Evolutionary conservation across 768 basidiomycete genomes (phyloP), one percentile per base, ranked within the genome.

Genomic region (Tricholoma terreum): DNA sequence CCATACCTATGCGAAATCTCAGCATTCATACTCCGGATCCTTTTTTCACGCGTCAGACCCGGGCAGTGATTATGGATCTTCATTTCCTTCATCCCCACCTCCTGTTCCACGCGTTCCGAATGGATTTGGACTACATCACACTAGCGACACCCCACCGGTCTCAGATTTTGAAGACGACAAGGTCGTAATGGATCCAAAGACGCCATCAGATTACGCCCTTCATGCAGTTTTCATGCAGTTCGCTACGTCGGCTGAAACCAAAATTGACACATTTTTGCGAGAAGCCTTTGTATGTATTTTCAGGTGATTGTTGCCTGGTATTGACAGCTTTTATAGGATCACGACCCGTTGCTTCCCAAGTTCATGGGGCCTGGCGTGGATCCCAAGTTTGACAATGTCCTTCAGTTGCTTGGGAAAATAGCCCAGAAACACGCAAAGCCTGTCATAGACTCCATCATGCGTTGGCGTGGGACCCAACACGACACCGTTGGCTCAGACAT

Each of bases 201-300:
- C 89, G 10, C 92, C 94, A 1, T 86, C 88, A 0, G 94, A 95
- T 64, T 94, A 89, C 63, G 94, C 94, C 1, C 74, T 95, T 11
- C 90, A 92, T 66, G 90, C 92, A 0, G 82, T 95, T 6, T 94
- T 95, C 68, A 90, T 92, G 40, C 86, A 89, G 2, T 95, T 95
- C 63, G 90, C 89, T 8, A 81, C 86, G 0, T 76, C 82, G 4
- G 90, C 91, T 1, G 92, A 96, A 70, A 75, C 75, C 27, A 92
- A 92, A 65, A 87, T 95, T n/a, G 83, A 87, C 10, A 69, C 73
- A 3, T 92, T 93, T 65, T 75, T 94, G 54, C 82, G 81, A 9
- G 80, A 86, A 58, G 78, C 81, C 40, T 69, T 88, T 62, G 92
- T 93, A 63, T 63, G 89, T 10, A 56, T 46, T 51, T 12, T 46